A percentile compares a stretch with the other conserved stretches of the same genome.
Conservation (phyloP, 2,329 filamentous ascomycete species). For the Phaeosphaeriaceae sp. region DNA sequence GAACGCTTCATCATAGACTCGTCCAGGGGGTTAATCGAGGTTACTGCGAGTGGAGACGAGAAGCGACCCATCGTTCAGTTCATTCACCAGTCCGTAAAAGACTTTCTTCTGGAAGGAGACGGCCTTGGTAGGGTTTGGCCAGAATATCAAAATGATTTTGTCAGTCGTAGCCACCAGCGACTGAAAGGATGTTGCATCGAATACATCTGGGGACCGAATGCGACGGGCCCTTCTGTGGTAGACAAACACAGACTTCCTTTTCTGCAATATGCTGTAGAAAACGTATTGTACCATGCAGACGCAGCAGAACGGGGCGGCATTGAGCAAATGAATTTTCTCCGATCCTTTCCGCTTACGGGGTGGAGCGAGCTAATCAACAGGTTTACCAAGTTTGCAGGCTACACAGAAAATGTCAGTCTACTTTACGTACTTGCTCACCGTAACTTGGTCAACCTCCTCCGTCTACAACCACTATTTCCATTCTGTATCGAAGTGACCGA, state of each 20-base stretch:
- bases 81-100: constrained; percentile 38
- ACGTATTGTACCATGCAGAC: constrained; percentile 55
- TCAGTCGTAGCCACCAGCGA: constrained; percentile 50
- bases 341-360: constrained; percentile 25
- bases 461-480: not conserved
- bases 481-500: not conserved
- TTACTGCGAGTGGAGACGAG: constrained; percentile 13
- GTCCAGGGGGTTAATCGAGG: constrained; percentile 29
- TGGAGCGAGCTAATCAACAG: not conserved
- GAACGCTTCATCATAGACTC: constrained; percentile 26
- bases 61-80: constrained; percentile 27
- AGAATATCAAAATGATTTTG: constrained; percentile 39
- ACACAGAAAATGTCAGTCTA: not conserved
- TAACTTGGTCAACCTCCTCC: not conserved
- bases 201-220: constrained; percentile 12
- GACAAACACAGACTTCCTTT: constrained; percentile 50
- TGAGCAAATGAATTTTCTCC: constrained; percentile 20
- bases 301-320: constrained; percentile 36
- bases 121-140: constrained; percentile 39
- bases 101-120: constrained; percentile 51
- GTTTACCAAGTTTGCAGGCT: not conserved
- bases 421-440: not conserved
- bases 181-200: constrained; percentile 31
- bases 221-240: constrained; percentile 19
- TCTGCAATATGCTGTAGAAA: constrained; percentile 55